Evolutionary conservation across 2,329 filamentous ascomycete species (phyloP).

Genomic region (Fusarium continuum): DNA sequence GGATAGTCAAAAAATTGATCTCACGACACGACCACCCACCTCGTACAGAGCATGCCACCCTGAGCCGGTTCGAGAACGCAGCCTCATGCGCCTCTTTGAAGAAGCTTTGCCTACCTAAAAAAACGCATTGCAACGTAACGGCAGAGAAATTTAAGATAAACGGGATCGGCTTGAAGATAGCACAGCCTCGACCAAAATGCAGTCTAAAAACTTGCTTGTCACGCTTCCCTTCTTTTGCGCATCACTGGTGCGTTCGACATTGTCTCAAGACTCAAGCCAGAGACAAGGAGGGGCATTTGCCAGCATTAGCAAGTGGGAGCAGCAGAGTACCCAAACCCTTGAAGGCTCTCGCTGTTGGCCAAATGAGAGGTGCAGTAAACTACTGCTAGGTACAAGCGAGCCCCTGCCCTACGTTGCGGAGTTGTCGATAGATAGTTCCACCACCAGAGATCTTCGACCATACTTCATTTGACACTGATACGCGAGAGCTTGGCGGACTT

Average conservation of each 20-base stretch:
- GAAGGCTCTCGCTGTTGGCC: conserved; percentile 7
- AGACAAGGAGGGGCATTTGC: background rate
- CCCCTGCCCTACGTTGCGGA: conserved; percentile 4
- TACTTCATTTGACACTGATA: conserved; percentile 2
- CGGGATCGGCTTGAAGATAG: background rate
- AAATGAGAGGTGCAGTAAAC: conserved; percentile 11
- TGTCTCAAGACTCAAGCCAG: background rate
- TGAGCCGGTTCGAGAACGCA: conserved; percentile 21
- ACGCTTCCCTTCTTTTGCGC: background rate
- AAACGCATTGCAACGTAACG: conserved; percentile 7
- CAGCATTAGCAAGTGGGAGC: background rate
- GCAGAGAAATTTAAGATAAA: background rate
- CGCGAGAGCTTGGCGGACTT: background rate
- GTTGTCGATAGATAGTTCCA: conserved; percentile 18
- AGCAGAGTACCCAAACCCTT: background rate
- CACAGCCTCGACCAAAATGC: conserved; percentile 3
- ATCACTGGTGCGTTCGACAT: conserved; percentile 6
- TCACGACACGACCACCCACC: background rate
- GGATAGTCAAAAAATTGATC: conserved; percentile 3
- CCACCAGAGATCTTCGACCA: conserved; percentile 5
- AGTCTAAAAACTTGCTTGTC: background rate
- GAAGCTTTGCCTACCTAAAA: background rate
- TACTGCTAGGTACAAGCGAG: conserved; percentile 5
- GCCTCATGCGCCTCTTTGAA: conserved; percentile 7
- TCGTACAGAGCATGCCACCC: background rate